Percentiles rank a stretch among this genome's conserved stretches.
phyloP scores from a whole-genome alignment of 805 yeast genomes.

The Metschnikowia similis region DNA sequence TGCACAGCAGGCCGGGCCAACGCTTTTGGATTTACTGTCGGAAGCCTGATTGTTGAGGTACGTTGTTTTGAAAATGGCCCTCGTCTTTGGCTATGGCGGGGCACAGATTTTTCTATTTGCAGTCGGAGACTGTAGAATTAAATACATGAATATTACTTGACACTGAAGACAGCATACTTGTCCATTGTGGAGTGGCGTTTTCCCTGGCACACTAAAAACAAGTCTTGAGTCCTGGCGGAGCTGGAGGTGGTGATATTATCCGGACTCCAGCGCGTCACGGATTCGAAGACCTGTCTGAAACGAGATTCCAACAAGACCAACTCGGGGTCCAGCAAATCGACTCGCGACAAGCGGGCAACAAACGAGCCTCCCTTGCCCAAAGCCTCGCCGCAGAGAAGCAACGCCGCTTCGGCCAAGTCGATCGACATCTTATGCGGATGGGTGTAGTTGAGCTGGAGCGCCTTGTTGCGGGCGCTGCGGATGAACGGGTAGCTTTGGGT shows the following conservation, averaged over 20 bases:
- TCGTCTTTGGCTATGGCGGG: background rate
- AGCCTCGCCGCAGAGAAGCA: conserved; percentile 26
- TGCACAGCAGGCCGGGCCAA: conserved; percentile 6
- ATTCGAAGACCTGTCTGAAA: conserved; percentile 23
- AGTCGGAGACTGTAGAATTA: background rate
- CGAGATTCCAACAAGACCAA: conserved; percentile 22
- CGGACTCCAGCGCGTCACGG: conserved; percentile 20
- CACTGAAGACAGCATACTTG: conserved; percentile 13
- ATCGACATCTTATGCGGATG: conserved; percentile 27
- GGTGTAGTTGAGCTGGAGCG: conserved; percentile 23
- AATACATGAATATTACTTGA: conserved; percentile 3
- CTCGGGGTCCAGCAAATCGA: conserved; percentile 28
- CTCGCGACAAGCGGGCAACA: conserved; percentile 26
- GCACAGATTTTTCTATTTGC: background rate
- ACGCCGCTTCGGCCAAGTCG: conserved; percentile 40
- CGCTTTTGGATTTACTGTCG: conserved; percentile 7
- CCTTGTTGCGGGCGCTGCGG: conserved; percentile 23
- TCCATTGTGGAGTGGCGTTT: conserved; percentile 9
- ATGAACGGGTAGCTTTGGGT: conserved; percentile 34
- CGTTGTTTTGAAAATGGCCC: too few species aligned
- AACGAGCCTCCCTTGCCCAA: conserved; percentile 29
- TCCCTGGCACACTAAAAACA: conserved; percentile 27
- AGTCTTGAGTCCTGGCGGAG: conserved; percentile 13
- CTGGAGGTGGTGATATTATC: conserved; percentile 5
- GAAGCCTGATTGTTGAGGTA: background rate